A percentile compares a stretch with the other conserved stretches of the same genome.
phyloP scores from a whole-genome alignment of 495 filamentous ascomycete species.

The Talaromyces proteolyticus region DNA sequence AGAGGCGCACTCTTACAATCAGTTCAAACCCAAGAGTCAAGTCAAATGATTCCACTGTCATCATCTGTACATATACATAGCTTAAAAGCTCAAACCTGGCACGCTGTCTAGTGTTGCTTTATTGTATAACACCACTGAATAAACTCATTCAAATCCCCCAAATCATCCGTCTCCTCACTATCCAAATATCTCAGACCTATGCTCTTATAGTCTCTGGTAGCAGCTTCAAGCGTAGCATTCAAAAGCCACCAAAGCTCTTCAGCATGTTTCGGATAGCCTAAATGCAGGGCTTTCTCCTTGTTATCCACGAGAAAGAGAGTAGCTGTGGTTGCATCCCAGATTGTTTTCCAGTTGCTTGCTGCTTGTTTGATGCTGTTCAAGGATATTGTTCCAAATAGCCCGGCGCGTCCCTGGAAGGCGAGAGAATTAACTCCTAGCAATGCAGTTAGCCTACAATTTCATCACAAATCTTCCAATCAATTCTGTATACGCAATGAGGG shows the following conservation, averaged over 20 bases:
- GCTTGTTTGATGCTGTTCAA: conserved; percentile 22
- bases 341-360: conserved; percentile 27
- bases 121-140: conserved; percentile 27
- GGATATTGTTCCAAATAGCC: conserved; percentile 21
- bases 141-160: conserved; percentile 32
- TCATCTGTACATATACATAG: too few relatives aligned
- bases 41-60: too few relatives aligned
- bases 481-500: too few relatives aligned
- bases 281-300: conserved; percentile 18
- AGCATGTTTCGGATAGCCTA: conserved; percentile 34
- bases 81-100: too few relatives aligned
- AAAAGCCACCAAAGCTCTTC: conserved; percentile 34
- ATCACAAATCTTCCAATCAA: background rate
- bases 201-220: conserved; percentile 5
- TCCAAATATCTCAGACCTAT: conserved; percentile 24
- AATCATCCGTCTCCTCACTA: conserved; percentile 27
- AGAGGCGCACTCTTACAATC: too few relatives aligned
- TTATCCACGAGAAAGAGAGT: conserved; percentile 3
- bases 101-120: too few relatives aligned
- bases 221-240: conserved; percentile 21
- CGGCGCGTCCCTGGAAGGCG: conserved; percentile 23
- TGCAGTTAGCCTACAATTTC: background rate
- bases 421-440: conserved; percentile 24
- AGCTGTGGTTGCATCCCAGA: conserved; percentile 22
- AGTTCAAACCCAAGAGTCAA: too few relatives aligned